Evolutionary conservation across 75 land plant genomes (phyloP), one percentile per base, ranked within the genome.

Genomic region (Ceratopteris richardii): DNA sequence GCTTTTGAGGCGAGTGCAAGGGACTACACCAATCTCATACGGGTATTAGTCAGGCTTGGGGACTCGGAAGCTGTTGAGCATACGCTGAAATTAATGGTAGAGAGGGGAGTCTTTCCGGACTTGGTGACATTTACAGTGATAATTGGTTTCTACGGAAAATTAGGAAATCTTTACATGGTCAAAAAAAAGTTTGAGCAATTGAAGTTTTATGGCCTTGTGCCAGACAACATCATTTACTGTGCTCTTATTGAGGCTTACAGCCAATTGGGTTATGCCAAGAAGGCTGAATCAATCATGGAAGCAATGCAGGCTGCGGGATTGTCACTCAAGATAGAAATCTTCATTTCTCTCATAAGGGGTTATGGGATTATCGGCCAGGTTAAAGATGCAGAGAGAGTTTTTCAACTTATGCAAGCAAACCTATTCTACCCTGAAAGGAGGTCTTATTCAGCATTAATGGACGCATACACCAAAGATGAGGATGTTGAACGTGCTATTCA

Each of bases 11-110:
- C 90, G 23, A 71, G 74, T 56, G 40, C 80, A 29, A 81, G 95
- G 24, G 98, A 93, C 59, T 88, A 88, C 42, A 93, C 95, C 24
- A 93, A 88, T 58, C 61, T 88, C 51, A 85, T 92, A 46, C 70
- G 82, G 57, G 57, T 23, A 19, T 85, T 82, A 63, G 79, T 75
- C 26, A 69, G 71, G 75, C 51, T 68, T 20, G 82, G 71, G 27
- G 58, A 56, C 22, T 30, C 80, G 48, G 56, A 61, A 54, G 73
- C 81, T 29, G 94, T 84, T 30, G 87, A 85, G 66, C 70, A 63
- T 3, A 54, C 62, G 16, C 52, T 88, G 9, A 22, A 33, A 22
- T 52, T 62, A 21, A 85, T 92, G 98, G 71, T 73, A 44, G 62
- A 39, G 1, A 73, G 79, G 62, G 98, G 89, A 30, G 73, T 82